Percentiles rank a stretch among this genome's conserved stretches.
Conservation (phyloP, 1,284 basidiomycete species). For the Ustilago bromivora region DNA sequence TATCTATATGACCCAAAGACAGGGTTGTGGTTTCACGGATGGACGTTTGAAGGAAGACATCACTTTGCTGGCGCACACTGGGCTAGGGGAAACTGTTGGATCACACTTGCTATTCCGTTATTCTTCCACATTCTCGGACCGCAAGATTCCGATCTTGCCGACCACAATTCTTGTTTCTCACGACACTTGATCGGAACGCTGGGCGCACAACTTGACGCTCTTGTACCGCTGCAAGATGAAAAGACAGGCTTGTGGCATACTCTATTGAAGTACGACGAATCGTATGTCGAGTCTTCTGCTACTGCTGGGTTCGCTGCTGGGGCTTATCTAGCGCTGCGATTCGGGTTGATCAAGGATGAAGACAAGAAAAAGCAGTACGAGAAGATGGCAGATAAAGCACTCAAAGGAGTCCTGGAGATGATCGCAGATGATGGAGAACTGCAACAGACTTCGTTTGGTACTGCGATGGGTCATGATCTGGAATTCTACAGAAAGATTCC, state of each 20-base stretch:
- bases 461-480: slow-evolving; percentile 76
- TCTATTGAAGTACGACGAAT: slow-evolving; percentile 74
- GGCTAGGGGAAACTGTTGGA: slow-evolving; percentile 78
- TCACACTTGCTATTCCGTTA: slow-evolving; percentile 76
- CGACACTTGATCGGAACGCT: slow-evolving; percentile 73
- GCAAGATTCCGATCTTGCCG: slow-evolving; percentile 12
- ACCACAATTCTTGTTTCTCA: slow-evolving; percentile 19
- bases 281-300: slow-evolving; percentile 76
- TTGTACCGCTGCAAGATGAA: slow-evolving; percentile 74
- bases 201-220: slow-evolving; percentile 74
- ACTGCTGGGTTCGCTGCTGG: slow-evolving; percentile 77
- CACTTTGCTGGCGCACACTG: slow-evolving; percentile 75
- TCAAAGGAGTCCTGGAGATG: slow-evolving; percentile 74
- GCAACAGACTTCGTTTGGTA: slow-evolving; percentile 71
- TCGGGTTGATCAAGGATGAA: slow-evolving; percentile 72
- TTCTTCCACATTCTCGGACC: slow-evolving; percentile 73
- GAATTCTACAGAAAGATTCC: slow-evolving; percentile 75
- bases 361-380: slow-evolving; percentile 72
- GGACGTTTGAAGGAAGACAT: slow-evolving; percentile 74
- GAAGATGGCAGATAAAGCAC: slow-evolving; percentile 72
- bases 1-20: slow-evolving; percentile 74
- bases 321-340: slow-evolving; percentile 74
- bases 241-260: slow-evolving; percentile 77
- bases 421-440: slow-evolving; percentile 75
- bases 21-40: slow-evolving; percentile 75